Percentiles rank a stretch among this genome's conserved stretches.
Evolutionary conservation across 169 alveolate species (phyloP).

Genomic region (Cryptosporidium viatorum): DNA sequence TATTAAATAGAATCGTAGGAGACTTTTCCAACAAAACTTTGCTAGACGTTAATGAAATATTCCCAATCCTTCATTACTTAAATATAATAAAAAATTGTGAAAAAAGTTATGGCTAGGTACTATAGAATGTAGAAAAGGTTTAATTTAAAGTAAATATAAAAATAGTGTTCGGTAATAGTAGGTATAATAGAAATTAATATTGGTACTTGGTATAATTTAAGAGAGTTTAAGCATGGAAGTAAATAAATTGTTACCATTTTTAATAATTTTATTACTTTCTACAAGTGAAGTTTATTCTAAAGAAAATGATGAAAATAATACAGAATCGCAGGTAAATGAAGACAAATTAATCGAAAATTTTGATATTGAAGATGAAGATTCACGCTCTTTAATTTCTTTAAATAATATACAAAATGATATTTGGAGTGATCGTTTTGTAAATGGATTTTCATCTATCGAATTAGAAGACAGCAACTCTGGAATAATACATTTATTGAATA

Average conservation of each 20-base stretch:
- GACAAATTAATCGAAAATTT: neutral
- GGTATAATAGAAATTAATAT: constrained; percentile 16
- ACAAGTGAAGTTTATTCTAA: neutral
- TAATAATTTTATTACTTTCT: neutral
- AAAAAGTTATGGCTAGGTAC: neutral
- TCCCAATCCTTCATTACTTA: constrained; percentile 20
- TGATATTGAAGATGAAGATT: neutral
- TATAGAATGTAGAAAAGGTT: neutral
- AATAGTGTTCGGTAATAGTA: neutral
- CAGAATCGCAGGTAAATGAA: constrained; percentile 10
- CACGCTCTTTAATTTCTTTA: constrained; percentile 24
- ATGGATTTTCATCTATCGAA: constrained; percentile 53
- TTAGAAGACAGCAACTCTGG: constrained; percentile 18
- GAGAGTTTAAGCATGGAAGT: neutral
- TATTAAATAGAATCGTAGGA: neutral
- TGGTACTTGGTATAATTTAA: neutral
- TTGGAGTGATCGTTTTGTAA: constrained; percentile 29
- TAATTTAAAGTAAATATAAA: neutral
- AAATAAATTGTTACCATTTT: neutral
- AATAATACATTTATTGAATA: constrained; percentile 7
- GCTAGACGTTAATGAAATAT: constrained; percentile 28
- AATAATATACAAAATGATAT: constrained; percentile 38
- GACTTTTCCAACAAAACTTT: constrained; percentile 1
- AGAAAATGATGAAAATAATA: neutral
- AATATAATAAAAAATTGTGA: neutral